Conservation (phyloP, 2,329 filamentous ascomycete species). For the Xylariaceae sp. region DNA sequence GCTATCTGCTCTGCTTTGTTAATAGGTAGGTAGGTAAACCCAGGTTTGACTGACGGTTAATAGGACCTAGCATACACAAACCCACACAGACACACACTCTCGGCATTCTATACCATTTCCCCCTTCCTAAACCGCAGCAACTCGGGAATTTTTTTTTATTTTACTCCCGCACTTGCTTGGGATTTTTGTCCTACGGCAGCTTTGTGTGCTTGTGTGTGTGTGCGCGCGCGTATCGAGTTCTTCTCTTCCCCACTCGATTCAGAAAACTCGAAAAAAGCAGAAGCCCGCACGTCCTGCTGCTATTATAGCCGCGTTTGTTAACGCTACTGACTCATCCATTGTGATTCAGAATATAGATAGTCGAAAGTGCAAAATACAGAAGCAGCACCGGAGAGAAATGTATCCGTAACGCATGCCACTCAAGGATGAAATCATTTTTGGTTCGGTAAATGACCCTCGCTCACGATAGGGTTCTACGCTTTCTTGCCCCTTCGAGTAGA, state of each 20-base stretch:
- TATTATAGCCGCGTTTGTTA: conserved; percentile 1
- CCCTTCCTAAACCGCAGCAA: background rate
- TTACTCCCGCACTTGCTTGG: conserved; percentile 3
- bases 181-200: conserved; percentile 4
- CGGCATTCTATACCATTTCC: no score
- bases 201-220: background rate
- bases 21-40: no score
- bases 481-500: conserved; percentile 4
- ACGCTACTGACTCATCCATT: conserved; percentile 18
- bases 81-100: no score
- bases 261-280: background rate
- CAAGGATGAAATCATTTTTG: conserved; percentile 5
- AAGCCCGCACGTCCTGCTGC: conserved; percentile 2
- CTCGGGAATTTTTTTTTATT: background rate
- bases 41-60: no score
- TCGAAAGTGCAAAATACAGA: conserved; percentile 24
- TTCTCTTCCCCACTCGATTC: background rate
- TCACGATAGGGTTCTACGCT: conserved; percentile 5
- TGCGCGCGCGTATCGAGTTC: conserved; percentile 2
- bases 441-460: conserved; percentile 6
- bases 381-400: conserved; percentile 11
- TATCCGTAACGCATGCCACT: conserved; percentile 7
- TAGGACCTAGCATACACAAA: no score
- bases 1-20: no score
- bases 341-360: conserved; percentile 25